Conservation (phyloP, 129 eudicot genomes). For the Tagetes patula region DNA sequence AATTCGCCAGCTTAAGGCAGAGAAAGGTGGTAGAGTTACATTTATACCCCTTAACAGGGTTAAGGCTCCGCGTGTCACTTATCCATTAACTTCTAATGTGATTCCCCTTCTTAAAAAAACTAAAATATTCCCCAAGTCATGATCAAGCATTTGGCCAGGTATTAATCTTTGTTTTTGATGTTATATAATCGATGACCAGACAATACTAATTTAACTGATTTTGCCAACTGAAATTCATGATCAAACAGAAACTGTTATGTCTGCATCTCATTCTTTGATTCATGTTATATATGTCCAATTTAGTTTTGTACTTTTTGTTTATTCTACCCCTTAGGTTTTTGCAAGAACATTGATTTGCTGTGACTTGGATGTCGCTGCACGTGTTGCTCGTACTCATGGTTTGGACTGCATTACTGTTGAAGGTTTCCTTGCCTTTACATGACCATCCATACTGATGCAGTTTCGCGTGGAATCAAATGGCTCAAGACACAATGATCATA, state of each 20-base stretch:
- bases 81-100: conserved; percentile 80
- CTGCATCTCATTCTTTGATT: too few relatives aligned
- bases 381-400: conserved; percentile 86
- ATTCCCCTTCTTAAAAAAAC: conserved; percentile 72
- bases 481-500: too few relatives aligned
- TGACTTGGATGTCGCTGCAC: conserved; percentile 93
- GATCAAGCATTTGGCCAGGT: conserved; percentile 87
- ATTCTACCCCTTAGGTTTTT: conserved; percentile 55
- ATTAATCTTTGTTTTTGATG: conserved; percentile 3
- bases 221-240: background rate
- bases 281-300: too few relatives aligned
- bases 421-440: conserved; percentile 44
- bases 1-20: conserved; percentile 81
- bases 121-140: conserved; percentile 50
- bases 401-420: conserved; percentile 94
- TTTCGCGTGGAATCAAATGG: too few relatives aligned
- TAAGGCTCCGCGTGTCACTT: conserved; percentile 68
- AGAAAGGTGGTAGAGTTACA: conserved; percentile 93
- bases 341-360: conserved; percentile 92
- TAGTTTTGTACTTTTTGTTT: background rate
- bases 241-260: background rate
- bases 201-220: background rate
- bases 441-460: too few relatives aligned
- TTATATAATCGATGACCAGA: too few relatives aligned
- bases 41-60: conserved; percentile 97